These are phyloP conservation scores for Cucurbita ficifolia DNA, from an alignment of 306 rosid genomes.

Conservation along the genomic window DNA sequence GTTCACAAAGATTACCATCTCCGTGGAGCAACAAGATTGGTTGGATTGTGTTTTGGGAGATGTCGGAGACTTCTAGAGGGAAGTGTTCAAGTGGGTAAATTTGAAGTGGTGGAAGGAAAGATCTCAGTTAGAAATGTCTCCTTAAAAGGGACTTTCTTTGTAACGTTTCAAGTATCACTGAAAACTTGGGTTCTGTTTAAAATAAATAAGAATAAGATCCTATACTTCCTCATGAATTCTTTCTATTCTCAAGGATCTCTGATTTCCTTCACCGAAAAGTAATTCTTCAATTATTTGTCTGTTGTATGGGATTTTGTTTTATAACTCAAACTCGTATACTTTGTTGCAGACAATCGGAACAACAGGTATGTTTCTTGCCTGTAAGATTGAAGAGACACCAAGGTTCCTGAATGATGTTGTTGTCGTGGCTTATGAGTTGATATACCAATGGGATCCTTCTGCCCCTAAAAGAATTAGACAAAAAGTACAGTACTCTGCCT, in stretches of 20 bases:
- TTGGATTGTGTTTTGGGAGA: not conserved
- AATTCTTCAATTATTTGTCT: not conserved
- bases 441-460: slow-evolving; percentile 24
- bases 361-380: slow-evolving; percentile 28
- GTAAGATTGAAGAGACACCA: slow-evolving; percentile 35
- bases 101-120: not conserved
- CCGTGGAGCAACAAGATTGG: not conserved
- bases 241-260: not conserved
- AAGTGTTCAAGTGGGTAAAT: not conserved
- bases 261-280: not conserved
- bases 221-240: not conserved
- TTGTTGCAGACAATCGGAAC: slow-evolving; percentile 30
- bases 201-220: not conserved
- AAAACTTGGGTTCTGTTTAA: not conserved
- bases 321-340: not conserved
- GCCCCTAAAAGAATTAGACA: slow-evolving; percentile 28
- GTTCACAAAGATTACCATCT: not conserved
- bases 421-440: slow-evolving; percentile 24
- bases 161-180: not conserved
- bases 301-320: not conserved
- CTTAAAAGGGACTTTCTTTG: not conserved
- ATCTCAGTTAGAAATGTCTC: not conserved
- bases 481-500: slow-evolving; percentile 12
- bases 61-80: not conserved
- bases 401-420: slow-evolving; percentile 31